A percentile compares a stretch with the other conserved stretches of the same genome.
Evolutionary conservation across 2,329 filamentous ascomycete genomes (phyloP).

Genomic region (Paecilomyces fulvus): DNA sequence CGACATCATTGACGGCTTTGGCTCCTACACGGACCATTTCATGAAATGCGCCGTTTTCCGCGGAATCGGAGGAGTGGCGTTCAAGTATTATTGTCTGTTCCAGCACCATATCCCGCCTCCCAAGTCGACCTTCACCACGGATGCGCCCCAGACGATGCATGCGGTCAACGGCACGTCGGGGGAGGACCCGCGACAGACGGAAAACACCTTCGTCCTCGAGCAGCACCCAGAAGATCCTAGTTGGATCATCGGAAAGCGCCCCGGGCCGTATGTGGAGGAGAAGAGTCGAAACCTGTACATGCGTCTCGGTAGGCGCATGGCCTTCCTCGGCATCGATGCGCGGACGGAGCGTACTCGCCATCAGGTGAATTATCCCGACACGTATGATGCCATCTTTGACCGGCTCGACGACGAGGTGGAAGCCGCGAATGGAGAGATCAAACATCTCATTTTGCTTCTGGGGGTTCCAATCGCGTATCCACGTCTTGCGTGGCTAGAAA

Average conservation of each 20-base stretch:
- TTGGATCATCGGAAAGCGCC: constrained; percentile 69
- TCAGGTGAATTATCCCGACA: constrained; percentile 75
- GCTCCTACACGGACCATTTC: constrained; percentile 58
- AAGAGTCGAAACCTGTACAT: constrained; percentile 54
- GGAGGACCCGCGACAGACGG: constrained; percentile 61
- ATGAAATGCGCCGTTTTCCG: constrained; percentile 58
- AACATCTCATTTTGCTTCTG: constrained; percentile 54
- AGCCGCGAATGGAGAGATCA: constrained; percentile 47
- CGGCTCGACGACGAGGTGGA: constrained; percentile 46
- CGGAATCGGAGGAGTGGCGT: constrained; percentile 52
- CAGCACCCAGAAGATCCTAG: constrained; percentile 54
- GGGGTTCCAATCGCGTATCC: constrained; percentile 64
- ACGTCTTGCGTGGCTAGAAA: constrained; percentile 92
- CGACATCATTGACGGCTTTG: constrained; percentile 61
- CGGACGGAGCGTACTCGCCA: constrained; percentile 74
- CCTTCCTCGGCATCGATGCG: constrained; percentile 53
- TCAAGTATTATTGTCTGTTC: constrained; percentile 58
- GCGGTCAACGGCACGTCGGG: constrained; percentile 43
- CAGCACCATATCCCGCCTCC: constrained; percentile 77
- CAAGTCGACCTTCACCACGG: constrained; percentile 74
- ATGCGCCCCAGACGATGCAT: constrained; percentile 50
- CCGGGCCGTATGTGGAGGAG: constrained; percentile 60
- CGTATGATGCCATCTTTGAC: constrained; percentile 54
- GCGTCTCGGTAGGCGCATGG: constrained; percentile 56
- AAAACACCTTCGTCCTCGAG: constrained; percentile 63